Evolutionary conservation across 192 early-diverging fungal genomes (phyloP).

Genomic region (Gorgonomyces haynaldii): DNA sequence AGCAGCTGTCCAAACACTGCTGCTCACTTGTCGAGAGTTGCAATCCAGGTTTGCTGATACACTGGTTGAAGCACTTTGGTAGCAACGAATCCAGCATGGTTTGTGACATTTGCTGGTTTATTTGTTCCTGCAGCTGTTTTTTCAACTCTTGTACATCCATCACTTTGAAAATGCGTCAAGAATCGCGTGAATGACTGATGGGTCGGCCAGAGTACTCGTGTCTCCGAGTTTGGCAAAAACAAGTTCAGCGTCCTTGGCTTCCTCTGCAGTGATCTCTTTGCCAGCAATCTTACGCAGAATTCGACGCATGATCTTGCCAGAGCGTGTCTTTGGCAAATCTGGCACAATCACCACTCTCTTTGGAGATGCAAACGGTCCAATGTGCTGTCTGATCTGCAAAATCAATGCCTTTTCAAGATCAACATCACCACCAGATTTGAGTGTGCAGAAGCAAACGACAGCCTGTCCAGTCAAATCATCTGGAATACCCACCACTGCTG

Average conservation of each 20-base stretch:
- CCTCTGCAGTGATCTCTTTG: conserved; percentile 46
- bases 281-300: conserved; percentile 88
- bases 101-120: no score
- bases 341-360: conserved; percentile 72
- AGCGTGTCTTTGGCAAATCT: conserved; percentile 91
- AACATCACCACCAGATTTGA: conserved; percentile 27
- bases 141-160: no score
- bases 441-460: conserved; percentile 15
- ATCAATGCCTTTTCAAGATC: conserved; percentile 51
- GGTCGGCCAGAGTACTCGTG: conserved; percentile 76
- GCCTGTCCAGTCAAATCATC: conserved; percentile 73
- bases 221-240: conserved; percentile 71
- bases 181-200: conserved; percentile 43
- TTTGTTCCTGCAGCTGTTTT: no score
- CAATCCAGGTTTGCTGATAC: no score
- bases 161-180: conserved; percentile 31
- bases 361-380: conserved; percentile 89
- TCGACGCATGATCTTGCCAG: conserved; percentile 93
- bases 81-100: no score
- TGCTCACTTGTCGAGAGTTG: no score
- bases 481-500: conserved; percentile 75
- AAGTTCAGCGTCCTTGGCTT: conserved; percentile 22
- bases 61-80: no score
- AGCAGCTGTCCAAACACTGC: no score
- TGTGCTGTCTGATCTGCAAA: conserved; percentile 70